These are phyloP conservation scores for Pisolithus thermaeus DNA, from an alignment of 1,284 basidiomycete genomes.

Conservation along the genomic window DNA sequence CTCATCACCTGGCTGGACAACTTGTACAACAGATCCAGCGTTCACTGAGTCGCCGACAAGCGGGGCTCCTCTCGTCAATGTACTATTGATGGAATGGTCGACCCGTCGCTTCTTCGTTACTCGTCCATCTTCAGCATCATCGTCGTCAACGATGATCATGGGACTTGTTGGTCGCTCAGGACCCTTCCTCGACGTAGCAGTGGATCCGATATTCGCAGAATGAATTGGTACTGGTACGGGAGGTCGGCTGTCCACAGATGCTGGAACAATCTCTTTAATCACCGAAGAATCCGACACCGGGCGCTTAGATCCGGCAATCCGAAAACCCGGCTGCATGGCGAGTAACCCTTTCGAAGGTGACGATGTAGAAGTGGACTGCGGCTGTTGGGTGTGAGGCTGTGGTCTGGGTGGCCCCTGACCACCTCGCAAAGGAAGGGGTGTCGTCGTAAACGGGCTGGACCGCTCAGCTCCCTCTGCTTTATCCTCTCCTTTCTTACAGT, in stretches of 20 bases:
- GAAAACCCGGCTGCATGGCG: slow-evolving; percentile 11
- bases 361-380: not conserved
- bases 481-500: slow-evolving; percentile 9
- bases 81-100: not conserved
- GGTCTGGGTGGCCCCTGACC: slow-evolving; percentile 12
- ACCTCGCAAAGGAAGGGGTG: slow-evolving; percentile 30
- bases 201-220: slow-evolving; percentile 2
- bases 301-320: slow-evolving; percentile 2
- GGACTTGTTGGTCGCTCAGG: slow-evolving; percentile 34
- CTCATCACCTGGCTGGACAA: slow-evolving; percentile 18
- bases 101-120: slow-evolving; percentile 47
- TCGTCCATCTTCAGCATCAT: slow-evolving; percentile 48
- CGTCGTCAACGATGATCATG: slow-evolving; percentile 53
- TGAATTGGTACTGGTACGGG: slow-evolving; percentile 25
- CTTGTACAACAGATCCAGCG: not conserved
- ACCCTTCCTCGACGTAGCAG: not conserved
- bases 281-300: slow-evolving; percentile 2
- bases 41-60: not conserved
- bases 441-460: slow-evolving; percentile 34
- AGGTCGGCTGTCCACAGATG: slow-evolving; percentile 11
- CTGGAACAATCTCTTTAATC: slow-evolving; percentile 16
- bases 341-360: not conserved
- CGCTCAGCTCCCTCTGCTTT: slow-evolving; percentile 8
- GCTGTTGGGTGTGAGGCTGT: slow-evolving; percentile 1
- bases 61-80: too few relatives aligned